These are phyloP conservation scores for Plasmodium vivax DNA, from an alignment of 169 alveolate genomes.

Conservation along the genomic window DNA sequence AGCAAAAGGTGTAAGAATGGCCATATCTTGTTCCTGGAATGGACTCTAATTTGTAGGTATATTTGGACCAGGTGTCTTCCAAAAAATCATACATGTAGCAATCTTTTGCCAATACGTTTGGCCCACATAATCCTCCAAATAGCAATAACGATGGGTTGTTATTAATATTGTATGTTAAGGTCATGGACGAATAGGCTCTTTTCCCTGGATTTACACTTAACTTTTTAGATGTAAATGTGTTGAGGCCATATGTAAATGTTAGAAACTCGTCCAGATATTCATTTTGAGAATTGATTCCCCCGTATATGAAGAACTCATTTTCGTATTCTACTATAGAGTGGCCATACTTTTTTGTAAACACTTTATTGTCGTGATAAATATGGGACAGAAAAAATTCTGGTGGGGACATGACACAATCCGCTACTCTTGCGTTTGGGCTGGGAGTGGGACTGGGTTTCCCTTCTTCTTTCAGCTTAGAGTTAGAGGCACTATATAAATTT, in stretches of 20 bases:
- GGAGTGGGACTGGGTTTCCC: slow-evolving; percentile 17
- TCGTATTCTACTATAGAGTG: slow-evolving; percentile 74
- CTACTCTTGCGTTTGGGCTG: slow-evolving; percentile 44
- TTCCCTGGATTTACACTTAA: slow-evolving; percentile 60
- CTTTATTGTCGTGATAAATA: slow-evolving; percentile 75
- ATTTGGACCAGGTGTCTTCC: slow-evolving; percentile 48
- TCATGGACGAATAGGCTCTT: slow-evolving; percentile 73
- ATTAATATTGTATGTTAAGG: slow-evolving; percentile 36
- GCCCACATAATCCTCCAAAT: slow-evolving; percentile 76
- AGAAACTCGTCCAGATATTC: slow-evolving; percentile 60
- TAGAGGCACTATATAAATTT: slow-evolving; percentile 8
- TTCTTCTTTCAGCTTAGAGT: slow-evolving; percentile 30
- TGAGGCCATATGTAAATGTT: slow-evolving; percentile 59
- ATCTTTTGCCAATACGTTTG: slow-evolving; percentile 60
- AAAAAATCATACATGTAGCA: slow-evolving; percentile 60
- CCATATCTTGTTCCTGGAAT: slow-evolving; percentile 71
- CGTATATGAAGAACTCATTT: slow-evolving; percentile 68
- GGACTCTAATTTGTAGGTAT: slow-evolving; percentile 43
- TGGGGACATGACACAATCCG: slow-evolving; percentile 76
- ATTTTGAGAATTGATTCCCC: slow-evolving; percentile 65
- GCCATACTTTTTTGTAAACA: slow-evolving; percentile 68
- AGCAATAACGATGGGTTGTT: slow-evolving; percentile 46
- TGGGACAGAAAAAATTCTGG: slow-evolving; percentile 74
- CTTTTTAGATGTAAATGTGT: slow-evolving; percentile 66
- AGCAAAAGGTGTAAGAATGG: slow-evolving; percentile 71